Evolutionary conservation across 495 filamentous ascomycete genomes (phyloP).

Genomic region (Pyrenula massariospora): DNA sequence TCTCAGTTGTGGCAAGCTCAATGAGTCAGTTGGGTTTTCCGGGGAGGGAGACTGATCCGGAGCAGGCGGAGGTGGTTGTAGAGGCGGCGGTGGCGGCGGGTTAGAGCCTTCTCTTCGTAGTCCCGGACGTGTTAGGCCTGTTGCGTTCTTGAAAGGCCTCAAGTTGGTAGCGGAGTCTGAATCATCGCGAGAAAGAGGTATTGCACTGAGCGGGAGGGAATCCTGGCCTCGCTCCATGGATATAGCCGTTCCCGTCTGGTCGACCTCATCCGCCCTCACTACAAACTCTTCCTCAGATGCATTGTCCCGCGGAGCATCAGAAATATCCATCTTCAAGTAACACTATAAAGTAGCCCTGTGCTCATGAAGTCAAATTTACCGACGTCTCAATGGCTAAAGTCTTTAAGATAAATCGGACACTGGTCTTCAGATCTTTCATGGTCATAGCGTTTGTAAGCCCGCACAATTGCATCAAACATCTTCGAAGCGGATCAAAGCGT

Average conservation of each 20-base stretch:
- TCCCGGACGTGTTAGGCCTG: conserved; percentile 30
- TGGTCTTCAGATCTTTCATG: too few relatives aligned
- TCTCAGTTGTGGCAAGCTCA: conserved; percentile 71
- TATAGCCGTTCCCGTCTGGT: conserved; percentile 42
- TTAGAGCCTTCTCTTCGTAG: conserved; percentile 41
- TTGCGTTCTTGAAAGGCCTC: conserved; percentile 6
- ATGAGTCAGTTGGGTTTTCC: conserved; percentile 52
- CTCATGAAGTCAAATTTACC: too few relatives aligned
- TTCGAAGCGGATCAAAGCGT: too few relatives aligned
- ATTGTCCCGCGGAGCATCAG: conserved; percentile 11
- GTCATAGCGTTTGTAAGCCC: too few relatives aligned
- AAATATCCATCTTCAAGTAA: conserved; percentile 20
- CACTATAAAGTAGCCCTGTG: too few relatives aligned
- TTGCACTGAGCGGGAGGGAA: background rate
- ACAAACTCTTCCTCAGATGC: conserved; percentile 27
- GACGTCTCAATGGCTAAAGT: too few relatives aligned
- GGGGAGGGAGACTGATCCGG: conserved; percentile 32
- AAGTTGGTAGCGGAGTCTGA: background rate
- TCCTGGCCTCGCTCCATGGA: conserved; percentile 29
- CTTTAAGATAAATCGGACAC: too few relatives aligned
- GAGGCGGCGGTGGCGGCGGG: conserved; percentile 40
- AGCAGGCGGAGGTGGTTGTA: conserved; percentile 47
- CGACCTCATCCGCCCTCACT: conserved; percentile 43
- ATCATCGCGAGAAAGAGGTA: conserved; percentile 7
- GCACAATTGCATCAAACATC: too few relatives aligned